Evolutionary conservation across 208 protist species (phyloP), one percentile per base, ranked within the genome.

Genomic region (Wallacemonas collosoma): DNA sequence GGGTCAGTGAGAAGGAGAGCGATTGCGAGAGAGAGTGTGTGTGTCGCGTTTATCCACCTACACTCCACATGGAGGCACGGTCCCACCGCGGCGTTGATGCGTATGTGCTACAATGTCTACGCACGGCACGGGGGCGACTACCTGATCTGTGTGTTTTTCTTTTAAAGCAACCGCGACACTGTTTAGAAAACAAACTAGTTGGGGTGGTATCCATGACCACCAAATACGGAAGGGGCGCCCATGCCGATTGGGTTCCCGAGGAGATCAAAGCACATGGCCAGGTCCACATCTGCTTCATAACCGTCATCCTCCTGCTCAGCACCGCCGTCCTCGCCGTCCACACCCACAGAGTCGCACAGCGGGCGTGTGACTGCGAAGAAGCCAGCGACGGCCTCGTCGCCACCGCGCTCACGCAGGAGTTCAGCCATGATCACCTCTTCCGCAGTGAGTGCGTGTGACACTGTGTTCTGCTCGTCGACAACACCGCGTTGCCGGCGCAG

Each of bases 231-330:
- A 0, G 87, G 72, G 0, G 86, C 86, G 56, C 91, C 91, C 40
- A 95, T 90, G 17, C 87, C 85, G 47, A 93, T 61, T 51, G 82
- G 85, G 12, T 88, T 80, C 4, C 91, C 91, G 8, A 74, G n/a
- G 1, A 71, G 17, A 43, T 77, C 83, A 70, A 95, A 95, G 67
- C 82, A 88, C 87, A 95, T 95, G 35, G 88, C 88, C 35, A 95
- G 76, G 55, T 95, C 91, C 6, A 86, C 71, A 26, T 26, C 26
- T 0, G 26, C 26, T 26, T 26, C 26, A 26, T 26, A 26, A 26
- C 26, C 26, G 26, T 26, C 26, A 9, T 70, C 73, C 1, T 71
- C 80, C 9, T 75, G 73, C n/a, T 77, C 79, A 26, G 72, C 70
- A 47, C 55, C 53, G 41, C 58, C 67, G 43, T 79, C 66, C 26